A percentile compares a stretch with the other conserved stretches of the same genome.
Conservation (phyloP, 768 basidiomycete genomes). For the Boletales sp. region DNA sequence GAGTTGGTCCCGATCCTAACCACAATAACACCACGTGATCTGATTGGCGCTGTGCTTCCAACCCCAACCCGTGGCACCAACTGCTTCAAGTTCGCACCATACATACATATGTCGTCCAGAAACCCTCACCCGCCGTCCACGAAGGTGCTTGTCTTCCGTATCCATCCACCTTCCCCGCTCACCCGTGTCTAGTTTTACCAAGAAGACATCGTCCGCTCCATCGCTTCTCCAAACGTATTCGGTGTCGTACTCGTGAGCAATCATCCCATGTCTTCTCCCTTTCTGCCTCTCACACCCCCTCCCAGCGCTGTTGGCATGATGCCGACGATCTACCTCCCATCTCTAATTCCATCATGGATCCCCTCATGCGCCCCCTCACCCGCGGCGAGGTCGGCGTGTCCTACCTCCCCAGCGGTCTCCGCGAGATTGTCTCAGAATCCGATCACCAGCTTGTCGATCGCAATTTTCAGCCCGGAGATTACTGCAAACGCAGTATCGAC, state of each 20-base stretch:
- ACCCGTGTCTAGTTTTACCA: conserved; percentile 50
- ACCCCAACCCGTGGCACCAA: neutral
- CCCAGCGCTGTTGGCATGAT: conserved; percentile 86
- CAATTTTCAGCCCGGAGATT: conserved; percentile 72
- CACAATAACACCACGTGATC: conserved; percentile 18
- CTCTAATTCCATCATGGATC: conserved; percentile 48
- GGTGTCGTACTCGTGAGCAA: conserved; percentile 65
- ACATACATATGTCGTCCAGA: conserved; percentile 23
- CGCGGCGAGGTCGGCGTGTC: conserved; percentile 84
- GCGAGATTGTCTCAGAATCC: conserved; percentile 70
- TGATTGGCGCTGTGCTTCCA: neutral
- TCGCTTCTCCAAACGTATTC: conserved; percentile 37
- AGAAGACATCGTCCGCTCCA: conserved; percentile 60
- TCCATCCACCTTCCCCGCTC: neutral
- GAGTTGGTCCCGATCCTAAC: no score
- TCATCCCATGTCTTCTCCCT: neutral
- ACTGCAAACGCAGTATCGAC: conserved; percentile 75
- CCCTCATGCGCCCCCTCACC: conserved; percentile 68
- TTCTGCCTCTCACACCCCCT: conserved; percentile 7
- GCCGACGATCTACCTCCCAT: conserved; percentile 62
- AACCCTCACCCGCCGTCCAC: conserved; percentile 25
- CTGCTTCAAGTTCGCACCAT: conserved; percentile 4
- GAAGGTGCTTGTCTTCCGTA: conserved; percentile 24
- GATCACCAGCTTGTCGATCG: conserved; percentile 73
- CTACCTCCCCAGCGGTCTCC: conserved; percentile 50